Conservation (phyloP, 441 rosid genomes). For the Biscutella laevigata region DNA sequence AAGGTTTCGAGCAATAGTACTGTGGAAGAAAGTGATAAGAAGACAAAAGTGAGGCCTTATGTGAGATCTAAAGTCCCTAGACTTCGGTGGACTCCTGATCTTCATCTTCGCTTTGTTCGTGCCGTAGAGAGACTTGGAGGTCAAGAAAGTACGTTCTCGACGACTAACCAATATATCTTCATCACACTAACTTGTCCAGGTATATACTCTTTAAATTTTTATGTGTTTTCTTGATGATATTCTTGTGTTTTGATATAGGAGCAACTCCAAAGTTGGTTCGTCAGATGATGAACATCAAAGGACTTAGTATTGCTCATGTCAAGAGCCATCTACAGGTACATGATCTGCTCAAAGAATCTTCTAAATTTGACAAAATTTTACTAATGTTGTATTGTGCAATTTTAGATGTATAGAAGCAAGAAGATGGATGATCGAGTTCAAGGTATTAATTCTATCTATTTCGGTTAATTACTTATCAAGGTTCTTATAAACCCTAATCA, state of each 20-base stretch:
- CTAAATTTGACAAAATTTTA: neutral
- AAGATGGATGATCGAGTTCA: conserved; percentile 58
- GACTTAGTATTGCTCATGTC: conserved; percentile 88
- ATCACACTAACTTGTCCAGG: too few species aligned
- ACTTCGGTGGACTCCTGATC: conserved; percentile 93
- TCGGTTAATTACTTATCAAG: neutral
- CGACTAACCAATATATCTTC: neutral
- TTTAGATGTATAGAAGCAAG: conserved; percentile 84
- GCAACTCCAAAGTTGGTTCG: conserved; percentile 87
- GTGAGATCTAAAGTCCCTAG: conserved; percentile 83
- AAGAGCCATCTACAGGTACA: conserved; percentile 86
- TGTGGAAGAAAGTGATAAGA: conserved; percentile 60
- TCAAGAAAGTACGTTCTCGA: conserved; percentile 53
- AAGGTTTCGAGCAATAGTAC: conserved; percentile 71
- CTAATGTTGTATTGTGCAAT: neutral
- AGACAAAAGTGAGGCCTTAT: conserved; percentile 59
- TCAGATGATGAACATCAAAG: conserved; percentile 78
- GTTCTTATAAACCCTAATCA: neutral
- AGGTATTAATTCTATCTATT: conserved; percentile 31
- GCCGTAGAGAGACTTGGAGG: conserved; percentile 86
- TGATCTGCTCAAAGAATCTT: neutral
- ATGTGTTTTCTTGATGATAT: neutral
- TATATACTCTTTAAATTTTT: too few species aligned
- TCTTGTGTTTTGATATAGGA: conserved; percentile 30
- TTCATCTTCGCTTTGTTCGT: conserved; percentile 67